These are phyloP conservation scores for Candida sojae DNA, from an alignment of 1,139 yeast species.

Conservation along the genomic window DNA sequence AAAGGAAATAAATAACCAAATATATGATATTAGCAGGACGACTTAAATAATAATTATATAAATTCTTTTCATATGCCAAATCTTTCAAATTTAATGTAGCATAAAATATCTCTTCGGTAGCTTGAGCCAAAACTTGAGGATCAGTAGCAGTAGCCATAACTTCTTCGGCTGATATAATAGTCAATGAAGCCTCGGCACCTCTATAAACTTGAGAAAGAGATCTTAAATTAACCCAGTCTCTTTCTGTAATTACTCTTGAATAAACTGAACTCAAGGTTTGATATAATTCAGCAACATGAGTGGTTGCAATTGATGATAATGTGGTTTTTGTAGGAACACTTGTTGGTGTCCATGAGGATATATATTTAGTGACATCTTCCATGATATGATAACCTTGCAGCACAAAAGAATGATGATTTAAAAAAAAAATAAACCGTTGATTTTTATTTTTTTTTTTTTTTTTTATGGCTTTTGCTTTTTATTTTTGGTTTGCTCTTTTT, in stretches of 20 bases:
- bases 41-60: constrained; percentile 31
- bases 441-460: not conserved
- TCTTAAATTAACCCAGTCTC: constrained; percentile 13
- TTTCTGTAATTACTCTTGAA: constrained; percentile 14
- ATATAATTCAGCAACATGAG: constrained; percentile 21
- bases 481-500: no score
- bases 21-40: constrained; percentile 28
- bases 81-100: constrained; percentile 31
- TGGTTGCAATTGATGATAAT: constrained; percentile 23
- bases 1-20: constrained; percentile 21
- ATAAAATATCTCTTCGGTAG: constrained; percentile 31
- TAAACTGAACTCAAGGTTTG: constrained; percentile 20
- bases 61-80: constrained; percentile 23
- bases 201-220: constrained; percentile 27
- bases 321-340: constrained; percentile 20
- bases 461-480: no score
- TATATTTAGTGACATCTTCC: not conserved
- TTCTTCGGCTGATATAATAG: constrained; percentile 30
- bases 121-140: constrained; percentile 23
- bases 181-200: constrained; percentile 37
- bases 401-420: not conserved
- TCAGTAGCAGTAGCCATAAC: constrained; percentile 44
- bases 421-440: not conserved
- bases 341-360: constrained; percentile 26
- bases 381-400: not conserved